Percentiles rank a stretch among this genome's conserved stretches.
These are phyloP conservation scores for Citrus unshiu DNA, from an alignment of 345 rosid species.

Conservation along the genomic window DNA sequence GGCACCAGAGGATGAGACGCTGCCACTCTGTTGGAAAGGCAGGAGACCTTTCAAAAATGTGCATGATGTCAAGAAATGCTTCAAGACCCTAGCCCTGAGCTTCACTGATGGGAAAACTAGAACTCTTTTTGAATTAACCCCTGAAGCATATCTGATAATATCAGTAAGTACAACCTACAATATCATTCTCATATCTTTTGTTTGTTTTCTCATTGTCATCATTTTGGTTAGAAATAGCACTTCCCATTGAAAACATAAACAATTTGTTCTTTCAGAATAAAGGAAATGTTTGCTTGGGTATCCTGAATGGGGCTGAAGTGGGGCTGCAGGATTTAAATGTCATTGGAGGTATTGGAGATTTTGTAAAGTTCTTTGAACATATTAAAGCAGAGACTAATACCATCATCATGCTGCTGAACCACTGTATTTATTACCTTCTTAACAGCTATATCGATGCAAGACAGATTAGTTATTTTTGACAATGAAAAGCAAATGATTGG, in stretches of 20 bases:
- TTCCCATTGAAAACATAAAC: background rate
- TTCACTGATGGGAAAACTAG: slow-evolving; percentile 48
- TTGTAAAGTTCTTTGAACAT: background rate
- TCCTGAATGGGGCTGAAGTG: slow-evolving; percentile 74
- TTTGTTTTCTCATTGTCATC: background rate
- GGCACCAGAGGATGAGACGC: slow-evolving; percentile 60
- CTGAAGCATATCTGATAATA: slow-evolving; percentile 75
- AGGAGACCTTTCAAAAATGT: slow-evolving; percentile 62
- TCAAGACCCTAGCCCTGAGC: slow-evolving; percentile 64
- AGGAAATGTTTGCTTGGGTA: slow-evolving; percentile 89
- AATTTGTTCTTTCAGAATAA: slow-evolving; percentile 37
- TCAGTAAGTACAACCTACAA: slow-evolving; percentile 48
- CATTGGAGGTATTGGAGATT: slow-evolving; percentile 60
- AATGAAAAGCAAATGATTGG: slow-evolving; percentile 80
- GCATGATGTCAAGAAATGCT: slow-evolving; percentile 66
- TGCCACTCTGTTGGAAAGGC: slow-evolving; percentile 93
- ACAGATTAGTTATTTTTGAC: slow-evolving; percentile 72
- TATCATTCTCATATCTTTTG: background rate
- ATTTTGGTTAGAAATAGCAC: background rate
- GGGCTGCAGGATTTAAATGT: slow-evolving; percentile 63
- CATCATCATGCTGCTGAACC: background rate
- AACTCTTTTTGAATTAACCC: slow-evolving; percentile 55
- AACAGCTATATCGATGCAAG: slow-evolving; percentile 91
- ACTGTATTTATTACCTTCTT: background rate
- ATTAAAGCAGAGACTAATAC: background rate